Conservation (phyloP, 2,329 filamentous ascomycete species). For the Pezicula carpinea region DNA sequence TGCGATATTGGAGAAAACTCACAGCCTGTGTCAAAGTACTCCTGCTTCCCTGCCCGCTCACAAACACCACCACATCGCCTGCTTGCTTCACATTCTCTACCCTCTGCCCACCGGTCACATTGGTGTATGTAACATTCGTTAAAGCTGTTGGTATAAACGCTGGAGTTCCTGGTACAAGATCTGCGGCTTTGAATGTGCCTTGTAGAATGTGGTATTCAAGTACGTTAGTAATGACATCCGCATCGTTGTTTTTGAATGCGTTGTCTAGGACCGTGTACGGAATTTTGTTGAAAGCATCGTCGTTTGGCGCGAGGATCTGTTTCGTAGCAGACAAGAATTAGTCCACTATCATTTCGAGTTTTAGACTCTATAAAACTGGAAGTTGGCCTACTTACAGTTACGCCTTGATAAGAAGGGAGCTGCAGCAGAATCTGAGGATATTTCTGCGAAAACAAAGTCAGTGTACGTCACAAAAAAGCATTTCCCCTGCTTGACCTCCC, state of each 20-base stretch:
- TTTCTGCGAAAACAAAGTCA: constrained; percentile 27
- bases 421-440: constrained; percentile 38
- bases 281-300: constrained; percentile 32
- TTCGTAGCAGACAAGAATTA: too few relatives aligned
- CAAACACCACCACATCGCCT: constrained; percentile 35
- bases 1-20: constrained; percentile 1
- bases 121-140: constrained; percentile 36
- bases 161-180: constrained; percentile 30
- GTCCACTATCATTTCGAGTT: too few relatives aligned
- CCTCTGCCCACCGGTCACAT: constrained; percentile 45
- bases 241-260: constrained; percentile 29
- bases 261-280: constrained; percentile 28
- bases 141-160: constrained; percentile 41
- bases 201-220: constrained; percentile 32
- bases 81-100: constrained; percentile 39
- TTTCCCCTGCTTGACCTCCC: too few relatives aligned
- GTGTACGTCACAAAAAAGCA: neutral
- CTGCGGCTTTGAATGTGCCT: constrained; percentile 23
- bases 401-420: constrained; percentile 34
- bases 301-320: constrained; percentile 34
- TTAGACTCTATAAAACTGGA: too few relatives aligned
- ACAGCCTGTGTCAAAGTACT: constrained; percentile 34
- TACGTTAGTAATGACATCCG: constrained; percentile 31
- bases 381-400: constrained; percentile 31
- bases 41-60: constrained; percentile 36